Conservation (phyloP, 352 stramenopile genomes). For the Phytopythium aichiense region DNA sequence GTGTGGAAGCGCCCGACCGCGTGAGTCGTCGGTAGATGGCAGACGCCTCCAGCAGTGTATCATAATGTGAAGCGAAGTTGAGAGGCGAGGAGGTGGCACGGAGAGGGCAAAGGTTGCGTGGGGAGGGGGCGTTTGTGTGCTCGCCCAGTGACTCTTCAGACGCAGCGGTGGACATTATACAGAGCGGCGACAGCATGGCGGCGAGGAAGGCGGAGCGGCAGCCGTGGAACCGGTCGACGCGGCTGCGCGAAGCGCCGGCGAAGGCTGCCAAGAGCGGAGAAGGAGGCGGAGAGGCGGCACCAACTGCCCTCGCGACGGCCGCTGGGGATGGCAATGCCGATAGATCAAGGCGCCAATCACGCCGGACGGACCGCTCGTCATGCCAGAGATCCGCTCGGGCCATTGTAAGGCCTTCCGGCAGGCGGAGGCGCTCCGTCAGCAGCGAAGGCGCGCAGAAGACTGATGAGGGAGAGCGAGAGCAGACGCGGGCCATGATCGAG, state of each 20-base stretch:
- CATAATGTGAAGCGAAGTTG: conserved; percentile 1
- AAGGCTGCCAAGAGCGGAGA: not conserved
- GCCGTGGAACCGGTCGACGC: conserved; percentile 52
- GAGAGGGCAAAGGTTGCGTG: not conserved
- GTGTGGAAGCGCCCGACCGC: conserved; percentile 55
- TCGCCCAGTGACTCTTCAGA: not conserved
- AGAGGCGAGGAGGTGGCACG: not conserved
- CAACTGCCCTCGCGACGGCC: not conserved
- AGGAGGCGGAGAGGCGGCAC: not conserved
- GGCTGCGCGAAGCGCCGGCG: conserved; percentile 13
- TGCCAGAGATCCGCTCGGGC: not conserved
- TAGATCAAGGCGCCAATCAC: not conserved
- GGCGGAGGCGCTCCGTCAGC: not conserved
- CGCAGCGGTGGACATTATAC: not conserved
- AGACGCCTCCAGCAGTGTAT: not conserved
- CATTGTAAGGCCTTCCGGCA: not conserved
- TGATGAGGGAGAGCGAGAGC: conserved; percentile 13
- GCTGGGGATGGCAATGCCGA: not conserved
- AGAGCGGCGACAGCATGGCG: not conserved
- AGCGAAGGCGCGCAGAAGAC: not conserved
- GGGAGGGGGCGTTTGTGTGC: not conserved
- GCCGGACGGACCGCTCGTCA: not conserved
- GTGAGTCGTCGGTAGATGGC: not conserved
- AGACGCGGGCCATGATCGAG: conserved; percentile 51
- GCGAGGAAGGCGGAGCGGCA: conserved; percentile 3